A percentile compares a stretch with the other conserved stretches of the same genome.
These are phyloP conservation scores for Colletotrichum agaves DNA, from an alignment of 2,329 filamentous ascomycete species.

Conservation along the genomic window DNA sequence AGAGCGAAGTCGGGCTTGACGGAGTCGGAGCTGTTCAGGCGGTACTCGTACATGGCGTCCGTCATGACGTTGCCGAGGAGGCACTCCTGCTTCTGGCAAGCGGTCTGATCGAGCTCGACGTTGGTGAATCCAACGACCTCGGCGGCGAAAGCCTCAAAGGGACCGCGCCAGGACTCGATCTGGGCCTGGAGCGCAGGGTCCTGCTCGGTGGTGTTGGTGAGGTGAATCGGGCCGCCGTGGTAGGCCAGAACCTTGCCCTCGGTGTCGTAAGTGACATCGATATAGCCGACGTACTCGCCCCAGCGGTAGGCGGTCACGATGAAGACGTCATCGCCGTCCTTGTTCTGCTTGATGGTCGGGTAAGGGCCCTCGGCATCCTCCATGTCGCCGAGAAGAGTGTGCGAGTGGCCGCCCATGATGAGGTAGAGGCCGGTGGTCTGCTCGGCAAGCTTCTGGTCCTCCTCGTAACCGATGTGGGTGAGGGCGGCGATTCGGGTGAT, in stretches of 20 bases:
- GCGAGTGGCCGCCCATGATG: slow-evolving; percentile 72
- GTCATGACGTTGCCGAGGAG: slow-evolving; percentile 65
- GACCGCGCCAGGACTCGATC: slow-evolving; percentile 67
- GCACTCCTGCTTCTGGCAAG: slow-evolving; percentile 69
- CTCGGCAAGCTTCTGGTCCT: slow-evolving; percentile 69
- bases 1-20: slow-evolving; percentile 64
- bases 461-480: slow-evolving; percentile 74
- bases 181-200: slow-evolving; percentile 67
- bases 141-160: slow-evolving; percentile 69
- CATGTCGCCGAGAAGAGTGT: slow-evolving; percentile 70
- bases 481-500: slow-evolving; percentile 73
- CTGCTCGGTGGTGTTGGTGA: slow-evolving; percentile 69
- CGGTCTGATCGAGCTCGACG: slow-evolving; percentile 67
- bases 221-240: slow-evolving; percentile 71
- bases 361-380: slow-evolving; percentile 68
- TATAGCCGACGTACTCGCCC: slow-evolving; percentile 76
- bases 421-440: slow-evolving; percentile 72
- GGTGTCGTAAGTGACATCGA: slow-evolving; percentile 71
- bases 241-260: slow-evolving; percentile 71
- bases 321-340: slow-evolving; percentile 73
- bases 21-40: slow-evolving; percentile 57
- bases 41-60: slow-evolving; percentile 71
- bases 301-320: slow-evolving; percentile 75
- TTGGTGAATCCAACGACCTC: slow-evolving; percentile 66
- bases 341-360: slow-evolving; percentile 70